Percentiles rank a stretch among this genome's conserved stretches.
These are phyloP conservation scores for Debaryomyces sp. DNA, from an alignment of 1,139 yeast genomes.

Conservation along the genomic window DNA sequence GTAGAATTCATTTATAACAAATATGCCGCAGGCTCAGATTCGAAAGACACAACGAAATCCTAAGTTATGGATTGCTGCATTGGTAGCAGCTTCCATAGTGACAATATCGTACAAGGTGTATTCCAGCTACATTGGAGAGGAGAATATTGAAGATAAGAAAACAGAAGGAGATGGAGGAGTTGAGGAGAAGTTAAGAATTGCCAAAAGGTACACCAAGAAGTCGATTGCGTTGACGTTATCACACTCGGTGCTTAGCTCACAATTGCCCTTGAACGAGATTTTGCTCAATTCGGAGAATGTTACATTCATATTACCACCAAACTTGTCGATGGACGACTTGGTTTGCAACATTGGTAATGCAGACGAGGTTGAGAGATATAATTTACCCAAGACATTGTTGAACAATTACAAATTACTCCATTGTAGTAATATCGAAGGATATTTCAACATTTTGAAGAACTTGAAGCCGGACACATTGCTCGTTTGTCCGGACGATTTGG, in stretches of 20 bases:
- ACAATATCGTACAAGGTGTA: constrained; percentile 40
- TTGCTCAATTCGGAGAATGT: constrained; percentile 42
- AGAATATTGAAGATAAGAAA: constrained; percentile 6
- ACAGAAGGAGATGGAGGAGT: constrained; percentile 4
- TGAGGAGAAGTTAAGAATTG: constrained; percentile 13
- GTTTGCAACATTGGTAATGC: constrained; percentile 20
- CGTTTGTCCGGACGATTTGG: constrained; percentile 49
- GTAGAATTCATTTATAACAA: not conserved
- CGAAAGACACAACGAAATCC: constrained; percentile 29
- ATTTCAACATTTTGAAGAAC: constrained; percentile 43
- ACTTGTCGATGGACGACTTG: constrained; percentile 45
- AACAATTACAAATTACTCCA: constrained; percentile 44
- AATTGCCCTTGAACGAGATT: constrained; percentile 44
- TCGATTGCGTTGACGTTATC: constrained; percentile 48
- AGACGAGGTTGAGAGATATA: constrained; percentile 11
- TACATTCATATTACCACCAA: constrained; percentile 52
- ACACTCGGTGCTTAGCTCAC: constrained; percentile 42
- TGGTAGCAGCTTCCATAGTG: constrained; percentile 40
- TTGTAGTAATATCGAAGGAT: constrained; percentile 48
- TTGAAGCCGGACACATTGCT: constrained; percentile 46
- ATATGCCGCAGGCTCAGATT: constrained; percentile 2
- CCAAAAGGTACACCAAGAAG: constrained; percentile 32
- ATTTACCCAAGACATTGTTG: constrained; percentile 25
- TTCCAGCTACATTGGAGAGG: constrained; percentile 19
- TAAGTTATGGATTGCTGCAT: constrained; percentile 36